These are phyloP conservation scores for Naganishia friedmannii DNA, from an alignment of 768 basidiomycete genomes.

Conservation along the genomic window DNA sequence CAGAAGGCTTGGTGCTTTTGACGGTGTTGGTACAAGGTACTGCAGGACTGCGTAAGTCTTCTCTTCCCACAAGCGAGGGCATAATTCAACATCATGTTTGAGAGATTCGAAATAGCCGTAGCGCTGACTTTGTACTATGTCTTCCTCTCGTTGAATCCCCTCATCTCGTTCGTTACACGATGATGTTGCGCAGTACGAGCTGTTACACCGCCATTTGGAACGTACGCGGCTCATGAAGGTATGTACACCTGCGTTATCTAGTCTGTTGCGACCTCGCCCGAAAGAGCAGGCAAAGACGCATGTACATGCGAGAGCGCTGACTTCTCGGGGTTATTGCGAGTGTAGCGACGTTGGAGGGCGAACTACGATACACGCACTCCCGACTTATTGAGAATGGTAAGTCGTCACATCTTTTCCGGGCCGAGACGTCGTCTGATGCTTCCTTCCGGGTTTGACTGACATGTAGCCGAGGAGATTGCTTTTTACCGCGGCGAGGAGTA, in stretches of 20 bases:
- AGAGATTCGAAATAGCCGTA: no score
- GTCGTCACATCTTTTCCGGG: constrained; percentile 57
- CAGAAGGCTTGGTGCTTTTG: constrained; percentile 79
- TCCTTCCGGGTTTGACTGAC: constrained; percentile 6
- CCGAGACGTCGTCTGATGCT: constrained; percentile 62
- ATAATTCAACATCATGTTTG: no score
- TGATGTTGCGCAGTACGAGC: constrained; percentile 63
- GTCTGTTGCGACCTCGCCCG: background rate
- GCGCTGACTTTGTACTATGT: no score
- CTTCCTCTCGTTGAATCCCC: no score
- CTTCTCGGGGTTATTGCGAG: background rate
- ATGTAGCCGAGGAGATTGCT: constrained; percentile 58
- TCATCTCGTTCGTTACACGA: no score
- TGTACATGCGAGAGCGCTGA: background rate
- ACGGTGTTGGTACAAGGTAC: constrained; percentile 80
- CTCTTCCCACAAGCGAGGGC: no score
- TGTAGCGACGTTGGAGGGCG: constrained; percentile 74
- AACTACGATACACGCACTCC: constrained; percentile 86
- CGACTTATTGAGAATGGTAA: constrained; percentile 65
- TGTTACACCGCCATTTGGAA: constrained; percentile 86
- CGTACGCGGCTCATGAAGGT: constrained; percentile 70
- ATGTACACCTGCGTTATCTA: constrained; percentile 3
- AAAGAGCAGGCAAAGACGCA: no score
- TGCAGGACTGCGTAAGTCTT: constrained; percentile 70
- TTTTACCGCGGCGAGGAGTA: constrained; percentile 83